These are phyloP conservation scores for Scheffersomyces illinoinensis DNA, from an alignment of 1,139 yeast species.

Conservation along the genomic window DNA sequence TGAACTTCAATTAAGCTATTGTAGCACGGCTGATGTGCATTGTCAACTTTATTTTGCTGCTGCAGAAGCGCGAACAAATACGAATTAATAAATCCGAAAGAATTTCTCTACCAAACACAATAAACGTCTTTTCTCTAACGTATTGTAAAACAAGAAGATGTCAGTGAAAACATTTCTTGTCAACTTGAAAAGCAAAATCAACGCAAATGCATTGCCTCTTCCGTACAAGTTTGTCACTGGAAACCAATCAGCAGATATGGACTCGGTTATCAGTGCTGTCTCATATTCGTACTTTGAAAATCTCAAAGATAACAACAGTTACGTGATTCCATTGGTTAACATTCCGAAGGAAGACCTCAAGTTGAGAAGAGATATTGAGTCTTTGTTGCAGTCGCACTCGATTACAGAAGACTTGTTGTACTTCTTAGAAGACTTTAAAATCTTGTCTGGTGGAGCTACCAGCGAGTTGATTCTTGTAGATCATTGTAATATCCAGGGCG, in stretches of 20 bases:
- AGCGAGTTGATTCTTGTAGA: constrained; percentile 68
- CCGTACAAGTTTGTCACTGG: constrained; percentile 65
- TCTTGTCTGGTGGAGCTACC: constrained; percentile 14
- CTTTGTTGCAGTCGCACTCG: constrained; percentile 49
- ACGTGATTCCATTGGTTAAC: constrained; percentile 67
- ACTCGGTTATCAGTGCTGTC: constrained; percentile 78
- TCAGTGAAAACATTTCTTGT: constrained; percentile 24
- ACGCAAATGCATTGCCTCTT: constrained; percentile 9
- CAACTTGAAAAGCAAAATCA: constrained; percentile 19
- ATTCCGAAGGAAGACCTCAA: constrained; percentile 65
- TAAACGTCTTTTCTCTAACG: not conserved
- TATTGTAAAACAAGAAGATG: constrained; percentile 8
- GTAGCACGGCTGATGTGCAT: not conserved
- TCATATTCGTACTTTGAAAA: constrained; percentile 62
- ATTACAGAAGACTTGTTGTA: constrained; percentile 53
- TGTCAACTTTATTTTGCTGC: not conserved
- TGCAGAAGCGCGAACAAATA: not conserved
- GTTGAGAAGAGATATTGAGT: constrained; percentile 69
- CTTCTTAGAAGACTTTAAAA: constrained; percentile 63
- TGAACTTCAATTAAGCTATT: not conserved
- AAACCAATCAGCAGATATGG: constrained; percentile 84
- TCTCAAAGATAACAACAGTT: constrained; percentile 18
- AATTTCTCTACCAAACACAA: not conserved
- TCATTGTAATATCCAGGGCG: constrained; percentile 73
- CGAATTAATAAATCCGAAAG: not conserved